Percentiles rank a stretch among this genome's conserved stretches.
Conservation (phyloP, 2,329 filamentous ascomycete genomes). For the Botryotinia convoluta region DNA sequence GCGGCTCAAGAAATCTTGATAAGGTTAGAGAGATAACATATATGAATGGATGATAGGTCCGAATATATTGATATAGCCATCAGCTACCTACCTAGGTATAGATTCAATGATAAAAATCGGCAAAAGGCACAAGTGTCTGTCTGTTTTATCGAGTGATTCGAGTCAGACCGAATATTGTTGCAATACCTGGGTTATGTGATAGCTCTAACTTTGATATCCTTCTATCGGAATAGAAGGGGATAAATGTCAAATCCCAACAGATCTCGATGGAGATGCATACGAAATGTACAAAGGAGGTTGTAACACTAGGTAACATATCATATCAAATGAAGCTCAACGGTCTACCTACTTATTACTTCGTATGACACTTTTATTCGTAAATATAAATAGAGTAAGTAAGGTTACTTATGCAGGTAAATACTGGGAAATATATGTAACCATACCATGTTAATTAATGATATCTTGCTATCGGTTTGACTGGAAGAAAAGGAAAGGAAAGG, state of each 20-base stretch:
- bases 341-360: not conserved
- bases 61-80: not conserved
- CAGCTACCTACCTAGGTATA: no score
- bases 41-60: not conserved
- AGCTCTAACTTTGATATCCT: not conserved
- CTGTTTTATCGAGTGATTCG: not conserved
- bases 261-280: slow-evolving; percentile 16
- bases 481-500: no score
- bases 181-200: not conserved
- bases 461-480: not conserved
- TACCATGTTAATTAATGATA: not conserved
- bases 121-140: not conserved
- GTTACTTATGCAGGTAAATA: not conserved
- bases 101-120: not conserved
- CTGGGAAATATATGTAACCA: not conserved
- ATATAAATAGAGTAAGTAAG: not conserved
- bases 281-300: not conserved
- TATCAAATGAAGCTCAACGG: not conserved
- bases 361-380: not conserved
- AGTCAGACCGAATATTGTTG: not conserved
- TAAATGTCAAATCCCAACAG: slow-evolving; percentile 13
- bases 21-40: not conserved
- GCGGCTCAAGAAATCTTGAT: not conserved
- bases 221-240: not conserved
- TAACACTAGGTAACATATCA: not conserved